Evolutionary conservation across 2,329 filamentous ascomycete genomes (phyloP), one percentile per base, ranked within the genome.

Genomic region (Immersiporthe knoxdaviesiana): DNA sequence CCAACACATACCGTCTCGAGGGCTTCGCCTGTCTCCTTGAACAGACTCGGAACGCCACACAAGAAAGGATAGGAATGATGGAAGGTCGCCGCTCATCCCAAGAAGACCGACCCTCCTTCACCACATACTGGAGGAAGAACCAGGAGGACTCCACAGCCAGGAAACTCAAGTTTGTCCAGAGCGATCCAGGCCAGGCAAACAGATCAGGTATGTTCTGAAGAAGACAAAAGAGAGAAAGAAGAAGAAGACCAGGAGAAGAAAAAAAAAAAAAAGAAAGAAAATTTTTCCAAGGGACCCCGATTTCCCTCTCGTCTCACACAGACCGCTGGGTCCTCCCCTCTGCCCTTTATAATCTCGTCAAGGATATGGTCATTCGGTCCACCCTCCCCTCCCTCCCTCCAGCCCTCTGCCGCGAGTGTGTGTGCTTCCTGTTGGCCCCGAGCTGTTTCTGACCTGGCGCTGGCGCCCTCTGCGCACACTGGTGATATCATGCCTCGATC

Each of bases 51-150:
- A 16, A 18, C 32, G 14, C 10, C 18, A 14, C 3, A 58, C 11
- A 16, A 35, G 18, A 60, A 3, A 60, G 39, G 18, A 41, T n/a
- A n/a, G n/a, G n/a, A 12, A 61, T 14, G 11, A 62, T 41, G 59
- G 37, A 62, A 27, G n/a, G 37, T 37, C 59, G 8, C n/a, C 37
- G 27, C n/a, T 2, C 59, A 27, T 16, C 59, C 24, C 72, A 71
- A 2, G 71, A 54, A 30, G 74, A 73, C 21, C 77, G 81, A 69
- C 83, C 83, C 2, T 83, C 83, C n/a, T 85, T 85, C 73, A 76
- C 78, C n/a, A 74, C 78, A 12, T 85, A 82, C 69, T 83, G 83
- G 82, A 84, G 81, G 72, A 80, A 78, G 59, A 80, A 78, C 24
- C 84, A 82, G 74, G 77, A 82, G 63, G 76, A 76, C 50, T 72